Base-by-base conservation (phyloP, 495 filamentous ascomycete species). In the Diplogelasinospora grovesii region DNA sequence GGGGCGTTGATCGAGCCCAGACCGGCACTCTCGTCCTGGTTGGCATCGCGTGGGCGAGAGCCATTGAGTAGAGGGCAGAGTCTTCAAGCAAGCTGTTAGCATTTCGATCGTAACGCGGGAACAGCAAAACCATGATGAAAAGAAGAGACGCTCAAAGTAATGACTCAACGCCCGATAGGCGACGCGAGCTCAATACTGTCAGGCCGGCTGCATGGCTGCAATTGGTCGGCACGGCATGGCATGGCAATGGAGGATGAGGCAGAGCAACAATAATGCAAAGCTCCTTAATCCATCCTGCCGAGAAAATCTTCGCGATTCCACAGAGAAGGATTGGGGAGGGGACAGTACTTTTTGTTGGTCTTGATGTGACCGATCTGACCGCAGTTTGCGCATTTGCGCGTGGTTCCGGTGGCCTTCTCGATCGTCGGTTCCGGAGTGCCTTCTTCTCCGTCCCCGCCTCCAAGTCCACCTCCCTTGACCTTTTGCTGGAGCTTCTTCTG, bases 331-430 rank as follows among this genome's bases (percentile, higher is more conserved):
- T 35, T 18, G 29, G 50, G 50, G 42, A 53, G 6, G 13, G 28
- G 7, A 14, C 15, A 68, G 59, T 70, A 89, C 84, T 90, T 96
- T 71, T 95, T 92, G 69, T 96, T 96, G n/a, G 89, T 96, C 64
- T 94, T 94, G 73, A 99, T 99, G 54, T 99, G 92, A 18, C 92
- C 92, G 15, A 89, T 82, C 53, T 89, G 82, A 22, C 90, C 90
- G 53, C 92, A 99, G 61, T 95, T 97, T 19, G 93, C 90, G 56
- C 92, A 99, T 61, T 96, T 97, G 46, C 93, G 76, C 20, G 85
- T 86, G 2, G 92, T 99, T 8, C 78, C 78, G 3, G 62, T 66
- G 36, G 59, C 43, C 51, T 67, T 68, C 47, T 75, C 75, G 15
- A 63, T 69, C 15, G 61, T 28, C 1, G 79, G 69, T 35, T 68